Conservation (phyloP, 768 basidiomycete genomes). For the Leucosporidium creatinivorum region DNA sequence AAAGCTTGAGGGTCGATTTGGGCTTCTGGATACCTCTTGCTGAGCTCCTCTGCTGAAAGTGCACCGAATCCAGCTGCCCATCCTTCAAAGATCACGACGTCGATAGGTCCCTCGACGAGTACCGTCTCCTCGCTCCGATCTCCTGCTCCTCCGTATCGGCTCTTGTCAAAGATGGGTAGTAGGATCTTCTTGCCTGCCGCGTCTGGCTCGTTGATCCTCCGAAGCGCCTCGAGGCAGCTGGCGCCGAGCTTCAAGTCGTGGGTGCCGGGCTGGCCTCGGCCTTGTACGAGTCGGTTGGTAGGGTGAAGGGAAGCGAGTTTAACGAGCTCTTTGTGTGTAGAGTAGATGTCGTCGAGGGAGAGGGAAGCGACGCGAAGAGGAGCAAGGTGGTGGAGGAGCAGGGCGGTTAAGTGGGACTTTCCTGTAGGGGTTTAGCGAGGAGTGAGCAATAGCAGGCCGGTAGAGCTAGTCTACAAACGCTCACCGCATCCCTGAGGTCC, state of each 20-base stretch:
- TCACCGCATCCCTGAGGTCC: constrained; percentile 80
- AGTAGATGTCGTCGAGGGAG: constrained; percentile 60
- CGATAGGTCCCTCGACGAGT: constrained; percentile 51
- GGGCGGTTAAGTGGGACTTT: constrained; percentile 70
- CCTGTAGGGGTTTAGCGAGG: constrained; percentile 39
- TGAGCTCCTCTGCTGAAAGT: constrained; percentile 49
- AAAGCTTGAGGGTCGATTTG: not conserved
- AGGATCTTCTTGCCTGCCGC: constrained; percentile 41
- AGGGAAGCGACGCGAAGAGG: constrained; percentile 37
- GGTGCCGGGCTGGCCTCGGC: constrained; percentile 88
- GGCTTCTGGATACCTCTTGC: constrained; percentile 50
- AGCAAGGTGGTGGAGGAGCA: constrained; percentile 47
- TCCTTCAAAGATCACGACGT: constrained; percentile 87
- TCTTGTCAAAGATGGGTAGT: constrained; percentile 87
- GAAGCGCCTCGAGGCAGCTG: constrained; percentile 51
- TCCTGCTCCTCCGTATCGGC: constrained; percentile 67
- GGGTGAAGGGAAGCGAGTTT: constrained; percentile 54
- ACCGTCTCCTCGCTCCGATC: constrained; percentile 58
- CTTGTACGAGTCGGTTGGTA: constrained; percentile 60
- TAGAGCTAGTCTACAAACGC: not conserved
- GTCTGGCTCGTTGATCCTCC: constrained; percentile 42
- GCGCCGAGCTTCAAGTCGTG: constrained; percentile 70
- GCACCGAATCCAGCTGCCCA: constrained; percentile 90
- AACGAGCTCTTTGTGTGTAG: constrained; percentile 58
- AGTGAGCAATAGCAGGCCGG: not conserved